Conservation (phyloP, 2,329 filamentous ascomycete species). For the Sporothrix euskadiensis region DNA sequence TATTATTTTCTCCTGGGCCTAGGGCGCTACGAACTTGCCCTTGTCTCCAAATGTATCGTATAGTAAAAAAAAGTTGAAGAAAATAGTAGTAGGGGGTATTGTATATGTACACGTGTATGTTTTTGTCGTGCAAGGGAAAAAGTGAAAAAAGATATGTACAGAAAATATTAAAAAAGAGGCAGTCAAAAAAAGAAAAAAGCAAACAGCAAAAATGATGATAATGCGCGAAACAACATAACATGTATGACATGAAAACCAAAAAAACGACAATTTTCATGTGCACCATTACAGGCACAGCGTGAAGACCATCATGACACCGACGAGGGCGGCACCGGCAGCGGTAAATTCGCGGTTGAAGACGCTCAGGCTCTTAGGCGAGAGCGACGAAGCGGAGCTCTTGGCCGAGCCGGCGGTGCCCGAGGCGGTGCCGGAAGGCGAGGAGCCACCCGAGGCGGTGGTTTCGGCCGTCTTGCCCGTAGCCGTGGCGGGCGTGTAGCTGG, state of each 20-base stretch:
- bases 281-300: slow-evolving; percentile 49
- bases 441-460: slow-evolving; percentile 26
- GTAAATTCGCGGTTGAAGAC: slow-evolving; percentile 50
- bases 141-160: slow-evolving; percentile 11
- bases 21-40: not conserved
- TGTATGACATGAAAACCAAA: not conserved
- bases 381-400: slow-evolving; percentile 36
- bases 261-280: not conserved
- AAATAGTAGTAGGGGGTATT: slow-evolving; percentile 9
- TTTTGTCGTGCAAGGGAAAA: not conserved
- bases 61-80: not conserved
- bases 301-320: slow-evolving; percentile 55
- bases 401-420: slow-evolving; percentile 34
- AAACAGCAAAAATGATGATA: slow-evolving; percentile 2
- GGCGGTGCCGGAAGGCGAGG: slow-evolving; percentile 34
- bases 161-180: not conserved
- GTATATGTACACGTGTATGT: slow-evolving; percentile 21
- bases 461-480: slow-evolving; percentile 32
- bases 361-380: slow-evolving; percentile 43
- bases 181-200: not conserved
- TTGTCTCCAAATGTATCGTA: not conserved
- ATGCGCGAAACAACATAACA: not conserved
- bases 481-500: slow-evolving; percentile 34
- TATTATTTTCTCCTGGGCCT: not conserved
- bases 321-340: slow-evolving; percentile 52